Conservation (phyloP, 2,329 filamentous ascomycete species). For the Fragosphaeria purpurea region DNA sequence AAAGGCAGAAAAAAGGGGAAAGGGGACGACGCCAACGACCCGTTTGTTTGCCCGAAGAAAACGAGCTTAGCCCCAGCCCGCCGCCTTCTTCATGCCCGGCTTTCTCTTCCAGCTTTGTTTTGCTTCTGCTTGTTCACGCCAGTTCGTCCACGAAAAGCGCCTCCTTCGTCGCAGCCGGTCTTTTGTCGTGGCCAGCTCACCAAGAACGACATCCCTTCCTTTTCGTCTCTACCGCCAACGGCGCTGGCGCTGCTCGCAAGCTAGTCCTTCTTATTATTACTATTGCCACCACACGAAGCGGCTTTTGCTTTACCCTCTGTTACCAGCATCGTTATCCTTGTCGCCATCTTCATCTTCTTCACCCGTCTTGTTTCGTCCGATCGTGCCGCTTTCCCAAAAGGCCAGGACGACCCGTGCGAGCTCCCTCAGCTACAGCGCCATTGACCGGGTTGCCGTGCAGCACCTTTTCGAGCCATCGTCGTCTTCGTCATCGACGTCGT, state of each 20-base stretch:
- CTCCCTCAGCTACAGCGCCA: slow-evolving; percentile 6
- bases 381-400: not conserved
- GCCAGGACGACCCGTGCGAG: not conserved
- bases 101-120: slow-evolving; percentile 38
- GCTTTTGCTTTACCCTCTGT: slow-evolving; percentile 1
- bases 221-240: slow-evolving; percentile 21
- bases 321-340: not conserved
- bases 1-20: slow-evolving; percentile 10
- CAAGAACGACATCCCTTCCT: slow-evolving; percentile 28
- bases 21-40: slow-evolving; percentile 1
- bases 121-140: slow-evolving; percentile 34
- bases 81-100: slow-evolving; percentile 33
- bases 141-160: slow-evolving; percentile 35
- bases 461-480: slow-evolving; percentile 8
- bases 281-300: slow-evolving; percentile 22
- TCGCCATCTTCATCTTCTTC: not conserved
- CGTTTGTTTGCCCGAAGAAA: not conserved
- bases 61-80: not conserved
- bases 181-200: slow-evolving; percentile 28
- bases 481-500: too few relatives aligned
- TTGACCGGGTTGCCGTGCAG: slow-evolving; percentile 13
- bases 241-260: slow-evolving; percentile 23
- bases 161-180: slow-evolving; percentile 31
- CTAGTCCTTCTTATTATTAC: slow-evolving; percentile 27
- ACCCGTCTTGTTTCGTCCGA: not conserved